Evolutionary conservation across 1,284 basidiomycete species (phyloP).

Genomic region (Anthracocystis setariae): DNA sequence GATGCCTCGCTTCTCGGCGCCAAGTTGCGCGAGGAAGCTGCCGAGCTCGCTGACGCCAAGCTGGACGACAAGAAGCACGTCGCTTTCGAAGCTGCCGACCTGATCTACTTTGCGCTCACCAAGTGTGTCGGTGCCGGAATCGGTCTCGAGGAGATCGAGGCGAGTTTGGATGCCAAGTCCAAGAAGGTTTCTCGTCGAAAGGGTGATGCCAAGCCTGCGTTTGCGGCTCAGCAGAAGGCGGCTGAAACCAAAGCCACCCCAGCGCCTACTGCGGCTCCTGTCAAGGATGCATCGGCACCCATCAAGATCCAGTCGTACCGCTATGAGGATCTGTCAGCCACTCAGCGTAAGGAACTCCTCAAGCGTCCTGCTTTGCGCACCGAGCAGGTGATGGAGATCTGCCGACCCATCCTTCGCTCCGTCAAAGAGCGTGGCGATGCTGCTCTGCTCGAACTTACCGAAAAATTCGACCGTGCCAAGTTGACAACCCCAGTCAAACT

Average conservation of each 20-base stretch:
- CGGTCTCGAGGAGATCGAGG: constrained; percentile 83
- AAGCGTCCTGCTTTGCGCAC: constrained; percentile 91
- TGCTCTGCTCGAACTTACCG: constrained; percentile 87
- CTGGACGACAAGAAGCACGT: constrained; percentile 78
- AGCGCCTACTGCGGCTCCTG: constrained; percentile 17
- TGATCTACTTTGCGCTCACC: constrained; percentile 91
- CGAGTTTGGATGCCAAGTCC: constrained; percentile 84
- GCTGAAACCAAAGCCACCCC: constrained; percentile 58
- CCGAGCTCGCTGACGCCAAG: constrained; percentile 88
- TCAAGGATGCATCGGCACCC: constrained; percentile 70
- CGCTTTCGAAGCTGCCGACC: constrained; percentile 95
- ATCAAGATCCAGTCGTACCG: constrained; percentile 62
- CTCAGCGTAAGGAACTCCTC: constrained; percentile 78
- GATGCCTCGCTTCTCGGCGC: constrained; percentile 83
- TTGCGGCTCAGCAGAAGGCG: constrained; percentile 70
- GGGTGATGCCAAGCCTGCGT: constrained; percentile 93
- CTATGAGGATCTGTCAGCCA: constrained; percentile 69
- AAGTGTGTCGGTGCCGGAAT: constrained; percentile 89
- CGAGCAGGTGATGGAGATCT: constrained; percentile 91
- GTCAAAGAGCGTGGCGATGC: constrained; percentile 86
- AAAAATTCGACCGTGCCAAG: constrained; percentile 87
- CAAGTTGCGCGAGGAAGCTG: constrained; percentile 98
- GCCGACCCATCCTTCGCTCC: constrained; percentile 90
- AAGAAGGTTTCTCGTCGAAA: constrained; percentile 86
- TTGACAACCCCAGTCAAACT: constrained; percentile 71